phyloP scores from a whole-genome alignment of 2,329 filamentous ascomycete genomes.

The Fusarium sp. region DNA sequence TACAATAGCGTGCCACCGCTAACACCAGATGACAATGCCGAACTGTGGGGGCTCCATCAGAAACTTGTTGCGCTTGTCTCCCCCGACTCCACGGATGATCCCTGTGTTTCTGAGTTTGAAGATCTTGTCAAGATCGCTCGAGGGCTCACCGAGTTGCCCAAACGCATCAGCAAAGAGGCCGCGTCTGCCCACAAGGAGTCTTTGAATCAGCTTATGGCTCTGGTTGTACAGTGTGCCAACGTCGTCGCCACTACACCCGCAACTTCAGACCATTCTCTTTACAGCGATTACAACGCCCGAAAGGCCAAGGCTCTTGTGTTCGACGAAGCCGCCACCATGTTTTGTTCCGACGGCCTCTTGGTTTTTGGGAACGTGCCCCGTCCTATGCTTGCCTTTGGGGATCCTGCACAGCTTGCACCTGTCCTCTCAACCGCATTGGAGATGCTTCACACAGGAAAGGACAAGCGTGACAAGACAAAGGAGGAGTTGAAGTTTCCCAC shows the following conservation, averaged over 20 bases:
- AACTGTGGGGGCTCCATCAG: neutral
- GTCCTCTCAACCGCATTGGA: neutral
- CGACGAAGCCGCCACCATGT: constrained; percentile 12
- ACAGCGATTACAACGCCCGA: neutral
- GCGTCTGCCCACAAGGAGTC: rapidly evolving
- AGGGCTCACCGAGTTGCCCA: neutral
- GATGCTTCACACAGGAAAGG: rapidly evolving
- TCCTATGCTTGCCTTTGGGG: constrained; percentile 6
- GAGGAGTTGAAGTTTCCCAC: neutral
- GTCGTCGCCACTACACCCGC: constrained; percentile 2
- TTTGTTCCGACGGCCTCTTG: neutral
- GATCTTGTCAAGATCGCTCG: neutral
- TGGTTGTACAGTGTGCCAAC: neutral
- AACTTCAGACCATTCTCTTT: neutral
- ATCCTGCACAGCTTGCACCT: constrained; percentile 7
- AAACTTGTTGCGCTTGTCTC: neutral
- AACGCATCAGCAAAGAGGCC: neutral
- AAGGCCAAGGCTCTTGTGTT: neutral
- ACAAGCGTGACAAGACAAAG: rapidly evolving
- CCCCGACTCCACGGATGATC: too few relatives aligned
- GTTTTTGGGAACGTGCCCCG: constrained; percentile 11
- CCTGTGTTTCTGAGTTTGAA: neutral
- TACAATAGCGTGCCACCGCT: neutral
- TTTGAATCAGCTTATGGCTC: neutral
- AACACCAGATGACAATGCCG: too few relatives aligned